phyloP scores from a whole-genome alignment of 805 yeast species.

The Lipomyces mesembrius region DNA sequence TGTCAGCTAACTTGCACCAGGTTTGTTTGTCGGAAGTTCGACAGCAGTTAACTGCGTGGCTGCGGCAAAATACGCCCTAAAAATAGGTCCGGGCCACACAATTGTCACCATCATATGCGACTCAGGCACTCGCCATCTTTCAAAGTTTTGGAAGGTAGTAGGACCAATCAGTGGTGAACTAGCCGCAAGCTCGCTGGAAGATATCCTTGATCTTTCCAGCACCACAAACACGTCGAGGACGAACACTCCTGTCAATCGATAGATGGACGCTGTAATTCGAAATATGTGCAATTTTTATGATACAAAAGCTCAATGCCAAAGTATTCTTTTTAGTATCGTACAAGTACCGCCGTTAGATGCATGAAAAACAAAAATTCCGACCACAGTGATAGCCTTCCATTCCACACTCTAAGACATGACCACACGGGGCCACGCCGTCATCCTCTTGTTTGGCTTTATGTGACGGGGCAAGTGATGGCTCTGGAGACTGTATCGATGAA shows the following conservation, averaged over 20 bases:
- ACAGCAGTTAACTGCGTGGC: constrained; percentile 95
- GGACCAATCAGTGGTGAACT: constrained; percentile 20
- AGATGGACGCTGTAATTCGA: background rate
- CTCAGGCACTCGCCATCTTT: constrained; percentile 85
- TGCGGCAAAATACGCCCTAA: constrained; percentile 64
- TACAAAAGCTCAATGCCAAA: background rate
- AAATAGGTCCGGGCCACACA: constrained; percentile 61
- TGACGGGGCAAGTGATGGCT: background rate
- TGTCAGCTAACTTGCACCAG: background rate
- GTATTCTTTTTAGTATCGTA: background rate
- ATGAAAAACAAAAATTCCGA: constrained; percentile 31
- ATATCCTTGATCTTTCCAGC: constrained; percentile 2
- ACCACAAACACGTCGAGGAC: background rate
- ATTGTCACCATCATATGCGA: constrained; percentile 91
- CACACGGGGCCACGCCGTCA: background rate
- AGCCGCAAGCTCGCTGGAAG: constrained; percentile 1
- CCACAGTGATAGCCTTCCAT: constrained; percentile 32
- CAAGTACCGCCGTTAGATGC: constrained; percentile 15
- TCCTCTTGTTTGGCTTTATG: background rate
- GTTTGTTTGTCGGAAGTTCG: constrained; percentile 83
- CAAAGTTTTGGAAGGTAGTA: constrained; percentile 80
- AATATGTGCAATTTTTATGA: too few species aligned
- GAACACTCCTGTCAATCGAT: background rate
- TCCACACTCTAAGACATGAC: constrained; percentile 21
- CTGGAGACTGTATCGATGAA: background rate